Evolutionary conservation across 768 basidiomycete genomes (phyloP).

Genomic region (Lactifluus hygrophoroides): DNA sequence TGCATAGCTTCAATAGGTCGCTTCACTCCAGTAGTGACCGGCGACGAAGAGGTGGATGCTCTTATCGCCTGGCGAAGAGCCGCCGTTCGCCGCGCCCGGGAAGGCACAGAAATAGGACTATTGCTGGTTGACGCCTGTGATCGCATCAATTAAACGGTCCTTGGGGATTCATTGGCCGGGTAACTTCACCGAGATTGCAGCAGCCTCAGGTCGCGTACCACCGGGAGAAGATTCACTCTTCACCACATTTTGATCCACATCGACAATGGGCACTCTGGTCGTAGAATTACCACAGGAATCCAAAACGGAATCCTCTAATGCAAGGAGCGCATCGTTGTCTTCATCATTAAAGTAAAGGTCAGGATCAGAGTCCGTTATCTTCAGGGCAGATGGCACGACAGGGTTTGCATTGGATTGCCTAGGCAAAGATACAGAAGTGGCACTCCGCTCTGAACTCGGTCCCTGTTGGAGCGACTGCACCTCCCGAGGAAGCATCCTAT

Average conservation of each 20-base stretch:
- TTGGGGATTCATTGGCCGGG: no score
- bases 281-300: not conserved
- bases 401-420: not conserved
- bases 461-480: not conserved
- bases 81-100: not conserved
- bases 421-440: not conserved
- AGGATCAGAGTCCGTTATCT: slow-evolving; percentile 10
- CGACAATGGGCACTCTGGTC: not conserved
- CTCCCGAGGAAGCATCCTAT: not conserved
- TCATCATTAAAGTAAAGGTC: slow-evolving; percentile 22
- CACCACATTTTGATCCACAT: not conserved
- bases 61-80: slow-evolving; percentile 5
- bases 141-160: not conserved
- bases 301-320: not conserved
- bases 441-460: not conserved
- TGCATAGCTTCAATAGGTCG: slow-evolving; percentile 14
- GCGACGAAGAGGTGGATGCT: not conserved
- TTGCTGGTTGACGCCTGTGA: not conserved
- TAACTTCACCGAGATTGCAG: not conserved
- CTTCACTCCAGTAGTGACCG: slow-evolving; percentile 6
- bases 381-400: not conserved
- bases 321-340: slow-evolving; percentile 7
- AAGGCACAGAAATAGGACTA: not conserved
- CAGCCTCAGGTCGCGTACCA: not conserved
- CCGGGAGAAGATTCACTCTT: not conserved